Percentiles rank a stretch among this genome's conserved stretches.
These are phyloP conservation scores for Mycena haematopus DNA, from an alignment of 768 basidiomycete genomes.

Conservation along the genomic window DNA sequence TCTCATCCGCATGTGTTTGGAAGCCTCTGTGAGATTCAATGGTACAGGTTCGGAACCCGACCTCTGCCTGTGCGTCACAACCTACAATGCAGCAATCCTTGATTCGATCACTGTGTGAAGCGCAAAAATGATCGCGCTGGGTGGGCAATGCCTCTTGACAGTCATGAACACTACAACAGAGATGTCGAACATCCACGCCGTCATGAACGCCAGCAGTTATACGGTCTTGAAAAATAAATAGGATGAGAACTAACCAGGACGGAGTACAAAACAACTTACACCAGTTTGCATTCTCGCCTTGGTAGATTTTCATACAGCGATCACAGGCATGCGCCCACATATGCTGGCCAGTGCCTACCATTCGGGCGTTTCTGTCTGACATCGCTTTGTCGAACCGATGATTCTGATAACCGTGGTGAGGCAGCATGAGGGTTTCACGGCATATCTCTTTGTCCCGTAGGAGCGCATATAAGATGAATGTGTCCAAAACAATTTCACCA, in stretches of 20 bases:
- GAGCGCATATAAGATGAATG: neutral
- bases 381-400: conserved; percentile 2
- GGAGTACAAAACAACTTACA: neutral
- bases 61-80: neutral
- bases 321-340: conserved; percentile 22
- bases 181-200: conserved; percentile 2
- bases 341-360: conserved; percentile 13
- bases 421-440: neutral
- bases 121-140: neutral
- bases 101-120: neutral
- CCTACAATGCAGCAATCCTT: conserved; percentile 4
- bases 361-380: neutral
- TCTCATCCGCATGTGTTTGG: neutral
- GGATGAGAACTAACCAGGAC: neutral
- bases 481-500: neutral
- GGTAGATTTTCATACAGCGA: conserved; percentile 11
- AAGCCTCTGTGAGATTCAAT: neutral
- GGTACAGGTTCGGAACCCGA: conserved; percentile 2
- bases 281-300: conserved; percentile 2
- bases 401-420: neutral
- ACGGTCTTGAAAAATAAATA: neutral
- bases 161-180: conserved; percentile 1
- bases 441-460: neutral
- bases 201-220: conserved; percentile 8
- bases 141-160: neutral